Base-by-base conservation (phyloP, 257 asterid species). In the Solanum okadae region DNA sequence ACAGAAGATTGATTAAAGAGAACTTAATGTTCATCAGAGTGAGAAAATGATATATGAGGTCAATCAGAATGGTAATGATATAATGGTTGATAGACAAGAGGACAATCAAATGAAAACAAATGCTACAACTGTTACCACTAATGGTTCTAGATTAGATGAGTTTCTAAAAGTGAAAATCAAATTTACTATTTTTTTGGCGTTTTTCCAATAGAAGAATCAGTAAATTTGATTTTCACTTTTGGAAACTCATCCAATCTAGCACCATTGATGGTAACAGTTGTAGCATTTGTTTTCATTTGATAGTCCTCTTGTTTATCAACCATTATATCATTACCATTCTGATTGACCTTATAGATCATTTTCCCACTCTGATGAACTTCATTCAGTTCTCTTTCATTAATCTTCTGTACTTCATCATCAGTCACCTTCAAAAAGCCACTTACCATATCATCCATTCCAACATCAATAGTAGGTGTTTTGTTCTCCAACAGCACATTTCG, bases 341-440 rank as follows among this genome's bases (percentile, higher is more conserved):
- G 18, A 44, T 44, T 13, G 6, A 44, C 18, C 52, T 14, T 1
- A 44, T 1, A 44, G 2, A 12, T 44, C 16, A 44, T 13, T 12
- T 44, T 44, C 5, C 13, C 52, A 13, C 2, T 44, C 18, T 1
- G 1, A 33, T 56, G 71, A 71, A 52, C 78, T 71, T 71, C 89
- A 44, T 42, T 37, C 31, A 63, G 13, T 23, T 42, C 86, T 56
- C 88, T 88, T 81, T 63, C 90, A 49, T 90, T 78, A 59, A 90
- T 91, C 15, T 86, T 88, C 31, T 88, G 89, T 77, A 75, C 89
- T 44, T 44, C 18, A 44, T 44, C 91, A 42, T 90, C 83, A 59
- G 88, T 91, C 29, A 87, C 88, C 68, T 88, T 88, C 75, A 75
- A 89, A 61, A 87, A 87, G 33, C 87, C 93, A 82, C 14, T 70